phyloP scores from a whole-genome alignment of 345 rosid genomes.

The Euphorbia peplus region DNA sequence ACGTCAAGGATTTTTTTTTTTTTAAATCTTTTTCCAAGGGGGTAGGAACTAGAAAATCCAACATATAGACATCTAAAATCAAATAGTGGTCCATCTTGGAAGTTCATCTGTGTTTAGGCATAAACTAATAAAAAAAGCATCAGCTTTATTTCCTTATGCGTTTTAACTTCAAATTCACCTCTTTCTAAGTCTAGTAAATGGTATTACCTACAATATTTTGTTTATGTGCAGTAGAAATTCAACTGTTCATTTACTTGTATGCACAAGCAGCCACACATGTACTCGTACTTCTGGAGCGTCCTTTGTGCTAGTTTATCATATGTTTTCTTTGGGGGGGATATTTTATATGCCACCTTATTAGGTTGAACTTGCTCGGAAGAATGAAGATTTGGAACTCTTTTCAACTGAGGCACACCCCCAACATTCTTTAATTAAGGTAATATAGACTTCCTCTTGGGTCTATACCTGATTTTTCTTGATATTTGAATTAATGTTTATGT shows the following conservation, averaged over 20 bases:
- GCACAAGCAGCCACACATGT: neutral
- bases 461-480: neutral
- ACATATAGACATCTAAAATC: no score
- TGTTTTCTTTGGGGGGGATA: neutral
- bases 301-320: neutral
- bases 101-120: no score
- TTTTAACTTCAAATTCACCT: no score
- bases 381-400: conserved; percentile 65
- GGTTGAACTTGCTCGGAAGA: conserved; percentile 76
- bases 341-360: conserved; percentile 21
- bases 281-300: neutral
- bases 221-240: neutral
- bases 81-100: no score
- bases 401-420: conserved; percentile 70
- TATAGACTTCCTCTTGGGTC: neutral
- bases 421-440: conserved; percentile 61
- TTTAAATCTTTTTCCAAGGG: no score
- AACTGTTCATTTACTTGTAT: neutral
- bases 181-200: no score
- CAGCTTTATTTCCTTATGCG: no score
- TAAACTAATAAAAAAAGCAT: no score
- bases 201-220: neutral
- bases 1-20: no score
- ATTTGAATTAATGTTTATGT: conserved; percentile 11
- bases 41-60: no score